A percentile compares a stretch with the other conserved stretches of the same genome.
phyloP scores from a whole-genome alignment of 495 filamentous ascomycete species.

The Neurospora terricola region DNA sequence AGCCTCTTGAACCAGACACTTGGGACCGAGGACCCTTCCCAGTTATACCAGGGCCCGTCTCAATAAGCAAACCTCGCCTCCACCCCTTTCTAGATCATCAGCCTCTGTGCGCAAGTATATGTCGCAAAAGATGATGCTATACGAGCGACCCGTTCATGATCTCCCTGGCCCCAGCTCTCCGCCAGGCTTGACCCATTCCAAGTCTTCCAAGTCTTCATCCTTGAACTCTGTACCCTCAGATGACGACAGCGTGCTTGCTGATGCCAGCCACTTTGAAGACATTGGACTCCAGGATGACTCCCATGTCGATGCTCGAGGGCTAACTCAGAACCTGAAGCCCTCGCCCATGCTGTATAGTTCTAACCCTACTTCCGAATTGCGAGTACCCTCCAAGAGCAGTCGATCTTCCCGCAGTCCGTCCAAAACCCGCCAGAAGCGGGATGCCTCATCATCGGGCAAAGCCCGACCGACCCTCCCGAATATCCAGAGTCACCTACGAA shows the following conservation, averaged over 20 bases:
- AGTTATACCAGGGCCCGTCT: not conserved
- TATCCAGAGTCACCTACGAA: slow-evolving; percentile 20
- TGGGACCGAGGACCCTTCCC: not conserved
- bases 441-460: slow-evolving; percentile 5
- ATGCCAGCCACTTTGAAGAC: slow-evolving; percentile 82
- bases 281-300: slow-evolving; percentile 73
- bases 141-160: slow-evolving; percentile 36
- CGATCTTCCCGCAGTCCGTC: slow-evolving; percentile 18
- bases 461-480: slow-evolving; percentile 17
- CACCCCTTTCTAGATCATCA: slow-evolving; percentile 2
- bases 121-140: slow-evolving; percentile 46
- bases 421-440: slow-evolving; percentile 15
- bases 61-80: not conserved
- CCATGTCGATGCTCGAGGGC: slow-evolving; percentile 24
- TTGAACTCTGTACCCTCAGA: slow-evolving; percentile 67
- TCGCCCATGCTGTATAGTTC: slow-evolving; percentile 31
- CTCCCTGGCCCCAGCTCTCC: slow-evolving; percentile 61
- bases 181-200: slow-evolving; percentile 74
- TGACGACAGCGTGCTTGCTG: slow-evolving; percentile 52
- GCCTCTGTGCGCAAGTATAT: not conserved
- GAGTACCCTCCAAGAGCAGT: slow-evolving; percentile 29
- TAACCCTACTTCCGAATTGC: slow-evolving; percentile 32
- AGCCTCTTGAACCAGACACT: not conserved
- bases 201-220: slow-evolving; percentile 86
- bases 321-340: slow-evolving; percentile 35